A percentile compares a stretch with the other conserved stretches of the same genome.
Conservation (phyloP, 2,329 filamentous ascomycete genomes). For the Dryadomyces quercivorus region DNA sequence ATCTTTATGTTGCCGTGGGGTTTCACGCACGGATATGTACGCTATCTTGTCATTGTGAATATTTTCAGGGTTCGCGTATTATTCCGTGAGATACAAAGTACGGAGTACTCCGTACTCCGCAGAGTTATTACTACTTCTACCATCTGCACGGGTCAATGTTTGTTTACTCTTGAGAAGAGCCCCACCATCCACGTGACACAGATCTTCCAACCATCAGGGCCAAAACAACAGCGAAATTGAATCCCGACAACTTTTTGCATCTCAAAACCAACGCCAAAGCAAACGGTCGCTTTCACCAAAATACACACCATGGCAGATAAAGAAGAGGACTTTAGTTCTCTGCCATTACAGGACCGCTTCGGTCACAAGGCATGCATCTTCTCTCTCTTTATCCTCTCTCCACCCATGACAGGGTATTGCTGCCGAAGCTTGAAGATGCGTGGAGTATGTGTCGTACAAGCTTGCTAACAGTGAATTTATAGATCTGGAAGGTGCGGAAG, state of each 20-base stretch:
- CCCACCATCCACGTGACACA: neutral
- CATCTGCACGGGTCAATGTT: neutral
- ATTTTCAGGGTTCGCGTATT: too few relatives aligned
- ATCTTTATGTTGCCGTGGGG: too few relatives aligned
- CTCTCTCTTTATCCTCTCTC: too few relatives aligned
- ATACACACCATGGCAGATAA: slow-evolving; percentile 55
- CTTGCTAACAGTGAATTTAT: neutral
- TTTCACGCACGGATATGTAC: too few relatives aligned
- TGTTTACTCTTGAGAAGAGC: neutral
- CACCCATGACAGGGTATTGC: too few relatives aligned
- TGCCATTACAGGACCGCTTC: slow-evolving; percentile 71
- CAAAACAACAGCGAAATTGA: neutral
- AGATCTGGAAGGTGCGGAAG: slow-evolving; percentile 96
- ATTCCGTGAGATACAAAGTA: too few relatives aligned
- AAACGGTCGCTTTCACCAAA: neutral
- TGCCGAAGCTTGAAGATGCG: too few relatives aligned
- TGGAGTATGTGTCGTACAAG: too few relatives aligned
- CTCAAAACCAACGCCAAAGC: neutral
- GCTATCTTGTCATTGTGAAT: too few relatives aligned
- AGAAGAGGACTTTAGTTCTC: slow-evolving; percentile 71
- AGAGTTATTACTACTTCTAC: neutral
- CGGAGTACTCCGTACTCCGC: neutral
- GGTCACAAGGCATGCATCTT: slow-evolving; percentile 54
- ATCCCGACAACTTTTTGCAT: neutral
- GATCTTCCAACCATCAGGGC: neutral